Conservation (phyloP, 1,284 basidiomycete genomes). For the Rhodotorula sp. region DNA sequence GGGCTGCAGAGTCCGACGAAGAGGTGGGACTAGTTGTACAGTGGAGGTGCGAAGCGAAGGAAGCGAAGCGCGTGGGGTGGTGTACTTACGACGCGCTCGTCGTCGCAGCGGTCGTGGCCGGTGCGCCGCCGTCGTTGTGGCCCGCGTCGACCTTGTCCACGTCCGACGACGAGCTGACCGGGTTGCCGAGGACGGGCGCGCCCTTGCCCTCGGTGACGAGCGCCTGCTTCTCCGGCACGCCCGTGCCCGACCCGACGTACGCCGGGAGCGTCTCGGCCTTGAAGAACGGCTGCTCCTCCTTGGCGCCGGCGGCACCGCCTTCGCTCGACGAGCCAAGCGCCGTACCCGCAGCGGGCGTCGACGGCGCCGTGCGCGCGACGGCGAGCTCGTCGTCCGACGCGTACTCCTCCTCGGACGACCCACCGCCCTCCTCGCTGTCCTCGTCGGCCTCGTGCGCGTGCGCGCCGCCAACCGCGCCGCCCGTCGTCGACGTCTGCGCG, state of each 20-base stretch:
- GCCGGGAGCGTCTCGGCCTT: slow-evolving; percentile 35
- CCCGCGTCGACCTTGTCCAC: neutral
- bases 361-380: slow-evolving; percentile 25
- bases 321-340: neutral
- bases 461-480: neutral
- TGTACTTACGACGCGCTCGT: slow-evolving; percentile 12
- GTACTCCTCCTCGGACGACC: slow-evolving; percentile 39
- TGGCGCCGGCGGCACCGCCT: neutral
- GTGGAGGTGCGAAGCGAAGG: neutral
- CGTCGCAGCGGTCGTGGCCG: slow-evolving; percentile 11
- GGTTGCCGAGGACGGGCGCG: slow-evolving; percentile 27
- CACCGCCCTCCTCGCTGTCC: slow-evolving; percentile 35
- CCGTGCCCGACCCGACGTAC: slow-evolving; percentile 24
- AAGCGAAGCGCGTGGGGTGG: neutral
- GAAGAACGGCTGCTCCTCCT: slow-evolving; percentile 1
- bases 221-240: slow-evolving; percentile 24
- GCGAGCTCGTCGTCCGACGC: slow-evolving; percentile 30
- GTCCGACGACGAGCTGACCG: slow-evolving; percentile 2
- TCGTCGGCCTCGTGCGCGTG: slow-evolving; percentile 15
- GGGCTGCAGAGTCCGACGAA: no score
- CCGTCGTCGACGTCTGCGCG: neutral
- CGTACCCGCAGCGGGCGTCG: neutral
- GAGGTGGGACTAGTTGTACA: no score
- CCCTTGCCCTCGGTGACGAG: slow-evolving; percentile 16
- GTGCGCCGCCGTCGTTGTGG: slow-evolving; percentile 3